Evolutionary conservation across 2,329 filamentous ascomycete species (phyloP).

Genomic region (Talaromyces amestolkiae): DNA sequence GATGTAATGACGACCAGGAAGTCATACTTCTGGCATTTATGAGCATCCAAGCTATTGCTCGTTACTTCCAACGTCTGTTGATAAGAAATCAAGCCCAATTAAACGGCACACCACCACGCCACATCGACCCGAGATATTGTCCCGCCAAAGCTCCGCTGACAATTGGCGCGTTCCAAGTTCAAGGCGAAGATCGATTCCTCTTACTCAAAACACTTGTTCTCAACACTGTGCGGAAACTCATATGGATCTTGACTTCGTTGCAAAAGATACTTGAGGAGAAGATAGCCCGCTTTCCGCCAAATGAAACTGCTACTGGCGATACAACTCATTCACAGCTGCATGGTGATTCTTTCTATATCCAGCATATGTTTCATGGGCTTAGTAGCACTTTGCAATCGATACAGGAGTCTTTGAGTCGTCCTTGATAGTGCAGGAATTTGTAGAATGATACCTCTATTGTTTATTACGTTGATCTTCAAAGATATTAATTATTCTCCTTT

Average conservation of each 20-base stretch:
- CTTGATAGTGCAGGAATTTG: neutral
- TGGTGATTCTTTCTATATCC: neutral
- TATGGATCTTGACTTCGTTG: neutral
- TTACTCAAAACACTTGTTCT: neutral
- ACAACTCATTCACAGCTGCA: neutral
- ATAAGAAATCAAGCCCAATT: neutral
- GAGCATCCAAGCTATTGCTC: slow-evolving; percentile 6
- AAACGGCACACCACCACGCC: neutral
- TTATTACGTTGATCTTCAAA: neutral
- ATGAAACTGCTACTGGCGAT: neutral
- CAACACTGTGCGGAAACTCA: neutral
- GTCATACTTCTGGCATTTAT: slow-evolving; percentile 8
- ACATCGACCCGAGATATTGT: neutral
- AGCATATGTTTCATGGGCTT: slow-evolving; percentile 11
- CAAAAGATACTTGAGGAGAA: slow-evolving; percentile 6
- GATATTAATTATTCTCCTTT: neutral
- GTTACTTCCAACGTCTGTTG: slow-evolving; percentile 5
- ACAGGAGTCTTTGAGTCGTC: neutral
- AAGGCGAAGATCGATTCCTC: neutral
- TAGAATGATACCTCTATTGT: neutral
- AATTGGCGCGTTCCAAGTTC: neutral
- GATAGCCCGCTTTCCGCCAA: neutral
- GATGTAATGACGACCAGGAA: slow-evolving; percentile 11
- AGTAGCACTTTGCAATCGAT: neutral
- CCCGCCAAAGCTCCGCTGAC: neutral